phyloP scores from a whole-genome alignment of 176 grass and related monocot species.

The Carex kokanica region DNA sequence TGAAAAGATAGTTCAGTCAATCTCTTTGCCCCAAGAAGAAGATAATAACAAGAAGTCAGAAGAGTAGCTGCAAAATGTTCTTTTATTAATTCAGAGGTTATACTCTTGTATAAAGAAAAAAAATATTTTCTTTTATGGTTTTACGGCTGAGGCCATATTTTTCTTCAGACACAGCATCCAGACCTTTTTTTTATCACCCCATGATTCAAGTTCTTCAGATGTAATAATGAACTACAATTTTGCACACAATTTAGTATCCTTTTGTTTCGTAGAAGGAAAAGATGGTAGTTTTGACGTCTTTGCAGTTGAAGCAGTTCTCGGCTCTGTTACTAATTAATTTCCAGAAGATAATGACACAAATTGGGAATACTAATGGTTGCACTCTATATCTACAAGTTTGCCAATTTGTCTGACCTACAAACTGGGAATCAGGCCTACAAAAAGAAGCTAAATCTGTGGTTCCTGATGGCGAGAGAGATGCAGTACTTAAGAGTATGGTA shows the following conservation, averaged over 20 bases:
- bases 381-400: background rate
- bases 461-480: background rate
- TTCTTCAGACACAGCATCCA: background rate
- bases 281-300: background rate
- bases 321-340: background rate
- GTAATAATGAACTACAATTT: constrained; percentile 25
- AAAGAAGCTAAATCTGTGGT: background rate
- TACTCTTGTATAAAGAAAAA: background rate
- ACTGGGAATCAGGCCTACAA: background rate
- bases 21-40: constrained; percentile 27
- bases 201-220: constrained; percentile 8
- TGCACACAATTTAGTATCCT: background rate
- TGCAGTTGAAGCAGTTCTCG: background rate
- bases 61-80: background rate
- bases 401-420: background rate
- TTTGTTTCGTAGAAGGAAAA: constrained; percentile 1
- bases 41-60: constrained; percentile 17
- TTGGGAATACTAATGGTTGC: background rate
- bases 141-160: background rate
- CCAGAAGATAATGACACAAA: background rate
- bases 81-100: constrained; percentile 4
- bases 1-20: constrained; percentile 24
- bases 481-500: too few relatives aligned
- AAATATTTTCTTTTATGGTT: background rate
- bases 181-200: background rate